These are phyloP conservation scores for Synchytrium microbalum DNA, from an alignment of 371 early-diverging fungal species.

Conservation along the genomic window DNA sequence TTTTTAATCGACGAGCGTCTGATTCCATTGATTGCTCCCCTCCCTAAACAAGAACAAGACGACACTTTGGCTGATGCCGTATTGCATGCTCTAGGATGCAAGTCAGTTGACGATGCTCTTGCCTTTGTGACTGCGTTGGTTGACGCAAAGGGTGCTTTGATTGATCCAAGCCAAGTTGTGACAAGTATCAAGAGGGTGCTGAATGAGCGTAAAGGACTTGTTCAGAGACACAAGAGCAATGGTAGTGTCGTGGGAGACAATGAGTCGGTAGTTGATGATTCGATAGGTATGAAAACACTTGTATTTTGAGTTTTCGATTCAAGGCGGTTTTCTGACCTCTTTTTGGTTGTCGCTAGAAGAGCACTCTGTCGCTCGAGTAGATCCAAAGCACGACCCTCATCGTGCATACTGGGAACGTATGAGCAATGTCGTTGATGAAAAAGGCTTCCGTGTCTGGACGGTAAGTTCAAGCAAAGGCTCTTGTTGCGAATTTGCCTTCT, in stretches of 20 bases:
- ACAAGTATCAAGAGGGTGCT: neutral
- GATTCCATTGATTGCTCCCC: neutral
- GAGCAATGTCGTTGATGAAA: conserved; percentile 35
- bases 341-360: neutral
- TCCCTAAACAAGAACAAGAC: neutral
- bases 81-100: neutral
- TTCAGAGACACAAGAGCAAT: neutral
- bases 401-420: conserved; percentile 37
- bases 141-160: neutral
- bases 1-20: neutral
- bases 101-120: neutral
- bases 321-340: neutral
- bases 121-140: neutral
- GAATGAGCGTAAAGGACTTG: conserved; percentile 3
- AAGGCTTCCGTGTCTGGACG: conserved; percentile 35
- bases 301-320: neutral
- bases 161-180: neutral
- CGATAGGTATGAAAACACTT: conserved; percentile 12
- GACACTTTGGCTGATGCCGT: neutral
- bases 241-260: conserved; percentile 1
- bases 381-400: neutral
- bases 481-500: neutral
- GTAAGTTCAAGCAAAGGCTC: conserved; percentile 12
- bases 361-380: neutral
- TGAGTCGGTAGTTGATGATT: conserved; percentile 5